A percentile compares a stretch with the other conserved stretches of the same genome.
Evolutionary conservation across 495 filamentous ascomycete species (phyloP).

Genomic region (Penicillium coprophilum): DNA sequence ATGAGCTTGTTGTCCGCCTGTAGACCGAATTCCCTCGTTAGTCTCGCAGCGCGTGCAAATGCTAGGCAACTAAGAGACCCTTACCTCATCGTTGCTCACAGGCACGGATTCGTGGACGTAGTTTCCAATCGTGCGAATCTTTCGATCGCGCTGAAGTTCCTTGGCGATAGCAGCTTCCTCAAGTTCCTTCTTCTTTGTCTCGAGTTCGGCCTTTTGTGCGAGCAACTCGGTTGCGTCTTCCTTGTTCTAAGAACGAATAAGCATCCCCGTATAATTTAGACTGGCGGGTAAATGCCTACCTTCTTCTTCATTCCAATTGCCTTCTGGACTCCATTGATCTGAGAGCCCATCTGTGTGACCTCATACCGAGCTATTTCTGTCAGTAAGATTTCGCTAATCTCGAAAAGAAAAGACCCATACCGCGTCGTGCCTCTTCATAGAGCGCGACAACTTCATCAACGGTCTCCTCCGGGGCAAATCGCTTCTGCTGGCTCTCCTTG

Average conservation of each 20-base stretch:
- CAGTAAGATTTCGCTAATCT: constrained; percentile 3
- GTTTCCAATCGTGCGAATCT: constrained; percentile 86
- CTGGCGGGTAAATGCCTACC: constrained; percentile 57
- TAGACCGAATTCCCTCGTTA: background rate
- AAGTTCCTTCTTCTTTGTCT: constrained; percentile 75
- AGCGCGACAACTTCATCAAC: constrained; percentile 89
- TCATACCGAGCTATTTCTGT: constrained; percentile 67
- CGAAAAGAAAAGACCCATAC: constrained; percentile 40
- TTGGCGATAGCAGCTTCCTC: constrained; percentile 73
- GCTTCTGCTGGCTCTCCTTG: constrained; percentile 80
- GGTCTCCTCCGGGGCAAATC: constrained; percentile 72
- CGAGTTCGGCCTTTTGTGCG: constrained; percentile 69
- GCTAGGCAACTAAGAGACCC: background rate
- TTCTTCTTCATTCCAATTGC: constrained; percentile 92
- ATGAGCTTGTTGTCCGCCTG: constrained; percentile 79
- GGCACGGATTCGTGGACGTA: constrained; percentile 91
- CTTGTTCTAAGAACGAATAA: constrained; percentile 59
- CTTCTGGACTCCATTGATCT: constrained; percentile 86
- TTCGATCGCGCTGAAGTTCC: constrained; percentile 66
- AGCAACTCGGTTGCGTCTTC: constrained; percentile 77
- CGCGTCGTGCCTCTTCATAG: constrained; percentile 82
- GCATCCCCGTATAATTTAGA: constrained; percentile 1
- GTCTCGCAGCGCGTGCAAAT: background rate
- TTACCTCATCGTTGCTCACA: constrained; percentile 81
- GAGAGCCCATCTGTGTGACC: constrained; percentile 72